A percentile compares a stretch with the other conserved stretches of the same genome.
Evolutionary conservation across 2,329 filamentous ascomycete species (phyloP).

Genomic region (Helotiales sp.): DNA sequence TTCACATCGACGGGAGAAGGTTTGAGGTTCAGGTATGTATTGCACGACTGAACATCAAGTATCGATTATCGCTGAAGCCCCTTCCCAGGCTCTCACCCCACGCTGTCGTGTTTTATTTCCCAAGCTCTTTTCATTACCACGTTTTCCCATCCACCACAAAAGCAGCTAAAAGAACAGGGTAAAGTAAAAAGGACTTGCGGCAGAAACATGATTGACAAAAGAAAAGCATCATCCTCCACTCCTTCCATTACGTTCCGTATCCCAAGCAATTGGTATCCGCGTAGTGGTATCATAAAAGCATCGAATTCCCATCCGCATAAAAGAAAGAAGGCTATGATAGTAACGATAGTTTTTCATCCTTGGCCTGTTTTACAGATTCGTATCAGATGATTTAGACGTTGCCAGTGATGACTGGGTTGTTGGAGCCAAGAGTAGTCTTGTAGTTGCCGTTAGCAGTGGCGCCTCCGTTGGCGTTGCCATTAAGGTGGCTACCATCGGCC

Average conservation of each 20-base stretch:
- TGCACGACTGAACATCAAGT: too few species aligned
- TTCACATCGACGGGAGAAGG: too few species aligned
- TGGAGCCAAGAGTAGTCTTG: constrained; percentile 24
- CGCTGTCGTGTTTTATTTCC: too few species aligned
- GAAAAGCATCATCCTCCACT: not conserved
- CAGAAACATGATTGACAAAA: not conserved
- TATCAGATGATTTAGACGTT: constrained; percentile 8
- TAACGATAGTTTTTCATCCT: too few species aligned
- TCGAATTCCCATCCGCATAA: constrained; percentile 10
- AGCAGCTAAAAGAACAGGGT: constrained; percentile 13
- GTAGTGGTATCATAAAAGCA: constrained; percentile 27
- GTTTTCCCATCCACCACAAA: too few species aligned
- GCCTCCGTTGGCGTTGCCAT: constrained; percentile 6
- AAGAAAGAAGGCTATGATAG: too few species aligned
- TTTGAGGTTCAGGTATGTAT: too few species aligned
- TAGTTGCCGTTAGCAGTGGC: constrained; percentile 8
- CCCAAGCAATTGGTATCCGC: constrained; percentile 13
- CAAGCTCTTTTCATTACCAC: too few species aligned
- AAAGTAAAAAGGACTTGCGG: constrained; percentile 1
- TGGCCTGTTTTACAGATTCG: not conserved
- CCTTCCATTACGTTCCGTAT: not conserved
- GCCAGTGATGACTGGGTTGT: constrained; percentile 28
- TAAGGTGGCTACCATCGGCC: constrained; percentile 9
- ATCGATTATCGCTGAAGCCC: too few species aligned
- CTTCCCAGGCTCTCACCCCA: too few species aligned